Evolutionary conservation across 257 asterid genomes (phyloP), one percentile per base, ranked within the genome.

Genomic region (Dorcoceras hygrometricum): DNA sequence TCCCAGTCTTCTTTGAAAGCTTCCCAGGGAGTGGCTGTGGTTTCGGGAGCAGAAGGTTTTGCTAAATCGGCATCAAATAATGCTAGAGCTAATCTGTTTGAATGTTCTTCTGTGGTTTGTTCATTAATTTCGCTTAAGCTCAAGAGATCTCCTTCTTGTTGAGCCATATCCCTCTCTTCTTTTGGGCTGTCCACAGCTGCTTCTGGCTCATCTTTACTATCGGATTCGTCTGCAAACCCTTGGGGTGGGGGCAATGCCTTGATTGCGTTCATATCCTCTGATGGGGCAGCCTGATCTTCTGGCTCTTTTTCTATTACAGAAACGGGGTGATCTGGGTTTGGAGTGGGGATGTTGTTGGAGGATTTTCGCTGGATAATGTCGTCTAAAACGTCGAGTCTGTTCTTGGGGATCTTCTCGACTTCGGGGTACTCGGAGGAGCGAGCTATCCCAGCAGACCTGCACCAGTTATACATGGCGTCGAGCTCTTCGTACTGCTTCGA

Each of bases 1-100:
- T 94, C 99, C 99, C 99, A 94, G 26, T 94, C 96, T n/a, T 84
- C 90, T 3, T 72, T 77, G 82, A 94, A 90, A 12, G 97, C 91
- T 46, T 88, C 91, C 99, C 99, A 94, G 2, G 98, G 88, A 3
- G 90, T 27, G 7, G 60, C 69, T 19, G 76, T 58, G 3, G 62
- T 75, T 18, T 77, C 70, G 1, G 75, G 65, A 4, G 82, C 70
- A 36, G 75, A 27, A 23, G 67, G n/a, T 0, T 78, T 56, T 23
- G 84, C 58, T 23, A 74, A 80, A 43, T 70, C 77, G 8, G 85
- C 89, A 54, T 90, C 93, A 24, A 94, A 88, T 64, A 94, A 70
- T 16, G 98, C 96, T 71, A 94, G 55, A n/a, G 99, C 96, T 8
- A 94, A 73, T 65, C 70, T 69, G 46, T 94, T 87, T 29, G 83